These are phyloP conservation scores for Monascus ruber DNA, from an alignment of 2,329 filamentous ascomycete genomes.

Conservation along the genomic window DNA sequence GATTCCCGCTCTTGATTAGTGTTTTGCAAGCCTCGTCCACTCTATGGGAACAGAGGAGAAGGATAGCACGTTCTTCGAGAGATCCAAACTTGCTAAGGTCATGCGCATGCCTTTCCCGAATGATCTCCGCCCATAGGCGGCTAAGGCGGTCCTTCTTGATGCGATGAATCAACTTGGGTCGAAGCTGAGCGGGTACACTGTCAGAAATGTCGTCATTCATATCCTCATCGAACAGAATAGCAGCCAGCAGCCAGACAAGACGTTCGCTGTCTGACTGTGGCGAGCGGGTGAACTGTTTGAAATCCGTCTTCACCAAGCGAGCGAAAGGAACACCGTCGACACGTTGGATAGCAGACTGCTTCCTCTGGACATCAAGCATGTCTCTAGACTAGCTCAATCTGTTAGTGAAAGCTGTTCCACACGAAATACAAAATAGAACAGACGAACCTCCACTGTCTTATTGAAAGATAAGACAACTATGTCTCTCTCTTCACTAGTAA, in stretches of 20 bases:
- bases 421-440: background rate
- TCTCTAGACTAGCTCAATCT: conserved; percentile 12
- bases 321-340: conserved; percentile 50
- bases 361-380: conserved; percentile 23
- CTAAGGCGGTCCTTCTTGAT: conserved; percentile 39
- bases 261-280: conserved; percentile 24
- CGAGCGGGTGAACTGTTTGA: conserved; percentile 20
- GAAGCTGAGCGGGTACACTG: conserved; percentile 28
- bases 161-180: conserved; percentile 29
- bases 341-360: conserved; percentile 34
- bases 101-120: conserved; percentile 53
- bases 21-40: conserved; percentile 72
- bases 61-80: conserved; percentile 72
- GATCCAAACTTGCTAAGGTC: conserved; percentile 55
- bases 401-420: background rate
- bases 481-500: conserved; percentile 23
- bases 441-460: conserved; percentile 11
- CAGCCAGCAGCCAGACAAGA: conserved; percentile 72
- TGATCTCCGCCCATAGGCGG: conserved; percentile 28
- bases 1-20: conserved; percentile 64
- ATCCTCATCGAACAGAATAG: conserved; percentile 71
- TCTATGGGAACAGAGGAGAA: conserved; percentile 66
- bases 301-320: conserved; percentile 21
- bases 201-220: conserved; percentile 36
- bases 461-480: conserved; percentile 17